Percentiles rank a stretch among this genome's conserved stretches.
Conservation (phyloP, 352 stramenopile genomes). For the Thalassiosira mediterranea region DNA sequence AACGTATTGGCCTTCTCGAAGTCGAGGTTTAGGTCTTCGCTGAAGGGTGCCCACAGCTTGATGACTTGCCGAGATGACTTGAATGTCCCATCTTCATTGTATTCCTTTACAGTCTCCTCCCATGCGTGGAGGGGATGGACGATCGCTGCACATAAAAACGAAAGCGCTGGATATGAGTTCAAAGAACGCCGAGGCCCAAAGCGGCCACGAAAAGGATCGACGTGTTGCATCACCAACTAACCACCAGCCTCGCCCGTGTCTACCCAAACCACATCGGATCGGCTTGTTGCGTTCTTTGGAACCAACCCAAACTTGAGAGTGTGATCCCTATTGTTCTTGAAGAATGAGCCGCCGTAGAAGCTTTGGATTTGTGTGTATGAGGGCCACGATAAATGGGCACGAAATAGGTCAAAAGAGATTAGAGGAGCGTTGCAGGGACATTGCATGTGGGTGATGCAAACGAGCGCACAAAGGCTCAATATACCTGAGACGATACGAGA, state of each 20-base stretch:
- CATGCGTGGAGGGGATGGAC: conserved; percentile 48
- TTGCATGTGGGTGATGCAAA: no score
- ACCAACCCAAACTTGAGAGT: conserved; percentile 50
- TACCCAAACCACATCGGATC: conserved; percentile 49
- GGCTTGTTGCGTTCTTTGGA: conserved; percentile 36
- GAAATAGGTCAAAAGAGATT: no score
- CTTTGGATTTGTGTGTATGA: no score
- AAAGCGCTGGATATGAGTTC: no score
- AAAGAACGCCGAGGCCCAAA: no score
- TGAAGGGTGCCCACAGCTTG: conserved; percentile 44
- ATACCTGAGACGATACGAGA: background rate
- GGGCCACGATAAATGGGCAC: no score
- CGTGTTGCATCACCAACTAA: no score
- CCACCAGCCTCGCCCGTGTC: conserved; percentile 38
- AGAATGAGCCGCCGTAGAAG: conserved; percentile 41
- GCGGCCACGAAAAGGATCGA: no score
- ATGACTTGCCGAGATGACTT: conserved; percentile 28
- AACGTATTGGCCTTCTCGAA: conserved; percentile 49
- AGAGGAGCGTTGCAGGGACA: no score
- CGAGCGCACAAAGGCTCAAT: conserved; percentile 1
- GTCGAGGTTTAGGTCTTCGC: conserved; percentile 40
- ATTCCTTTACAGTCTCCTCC: conserved; percentile 43
- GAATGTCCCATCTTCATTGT: conserved; percentile 13
- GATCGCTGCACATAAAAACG: no score
- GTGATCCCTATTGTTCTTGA: conserved; percentile 28